Conservation (phyloP, 441 rosid species). For the Biscutella laevigata region DNA sequence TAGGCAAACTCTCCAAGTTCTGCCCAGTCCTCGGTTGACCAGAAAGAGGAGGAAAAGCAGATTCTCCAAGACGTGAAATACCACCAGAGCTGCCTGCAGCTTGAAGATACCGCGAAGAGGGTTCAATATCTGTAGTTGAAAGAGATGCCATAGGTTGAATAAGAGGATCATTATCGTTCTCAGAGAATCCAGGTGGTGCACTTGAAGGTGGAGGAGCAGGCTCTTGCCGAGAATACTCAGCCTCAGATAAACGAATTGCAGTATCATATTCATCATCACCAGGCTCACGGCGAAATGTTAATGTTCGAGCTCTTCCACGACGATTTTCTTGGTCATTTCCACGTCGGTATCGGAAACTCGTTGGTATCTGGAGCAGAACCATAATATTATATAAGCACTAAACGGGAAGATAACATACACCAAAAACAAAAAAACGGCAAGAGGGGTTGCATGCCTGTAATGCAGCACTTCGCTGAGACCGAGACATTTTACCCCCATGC, state of each 20-base stretch:
- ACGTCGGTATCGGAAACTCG: constrained; percentile 73
- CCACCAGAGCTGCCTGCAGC: constrained; percentile 58
- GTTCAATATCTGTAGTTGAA: constrained; percentile 44
- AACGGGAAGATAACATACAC: background rate
- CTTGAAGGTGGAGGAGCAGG: constrained; percentile 45
- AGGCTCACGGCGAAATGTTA: constrained; percentile 55
- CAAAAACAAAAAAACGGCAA: background rate
- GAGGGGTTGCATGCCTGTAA: constrained; percentile 50
- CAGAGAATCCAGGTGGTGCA: constrained; percentile 33
- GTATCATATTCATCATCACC: constrained; percentile 55
- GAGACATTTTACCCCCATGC: constrained; percentile 93
- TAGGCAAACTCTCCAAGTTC: constrained; percentile 35
- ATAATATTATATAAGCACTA: background rate
- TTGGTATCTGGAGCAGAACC: constrained; percentile 53
- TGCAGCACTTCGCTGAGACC: constrained; percentile 81
- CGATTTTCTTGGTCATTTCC: constrained; percentile 62
- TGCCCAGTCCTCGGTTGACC: constrained; percentile 40
- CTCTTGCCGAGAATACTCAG: constrained; percentile 37
- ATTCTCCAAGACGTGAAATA: constrained; percentile 52
- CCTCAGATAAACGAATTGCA: constrained; percentile 50
- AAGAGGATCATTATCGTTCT: constrained; percentile 43
- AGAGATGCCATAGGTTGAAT: constrained; percentile 64
- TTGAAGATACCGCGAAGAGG: constrained; percentile 68
- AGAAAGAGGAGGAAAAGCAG: constrained; percentile 86
- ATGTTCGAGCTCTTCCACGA: constrained; percentile 63